phyloP scores from a whole-genome alignment of 1,284 basidiomycete species.

The Moesziomyces globuligerus region DNA sequence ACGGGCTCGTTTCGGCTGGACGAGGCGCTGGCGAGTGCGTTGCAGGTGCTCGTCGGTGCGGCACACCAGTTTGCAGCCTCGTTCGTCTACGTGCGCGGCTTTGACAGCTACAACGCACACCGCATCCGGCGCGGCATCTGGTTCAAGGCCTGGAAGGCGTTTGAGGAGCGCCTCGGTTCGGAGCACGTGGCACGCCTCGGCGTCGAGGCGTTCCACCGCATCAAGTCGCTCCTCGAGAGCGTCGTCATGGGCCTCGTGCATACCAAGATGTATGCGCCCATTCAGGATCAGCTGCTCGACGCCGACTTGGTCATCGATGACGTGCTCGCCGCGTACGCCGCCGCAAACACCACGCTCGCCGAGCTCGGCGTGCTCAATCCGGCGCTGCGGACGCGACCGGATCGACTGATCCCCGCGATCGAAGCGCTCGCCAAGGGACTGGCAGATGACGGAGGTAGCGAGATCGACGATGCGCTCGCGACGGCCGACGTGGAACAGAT shows the following conservation, averaged over 20 bases:
- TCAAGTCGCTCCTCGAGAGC: constrained; percentile 41
- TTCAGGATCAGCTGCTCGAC: constrained; percentile 24
- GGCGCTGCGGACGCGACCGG: constrained; percentile 24
- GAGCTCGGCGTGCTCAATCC: constrained; percentile 27
- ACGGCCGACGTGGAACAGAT: constrained; percentile 7
- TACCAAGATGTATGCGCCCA: constrained; percentile 40
- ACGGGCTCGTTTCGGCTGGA: constrained; percentile 3
- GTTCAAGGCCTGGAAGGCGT: constrained; percentile 42
- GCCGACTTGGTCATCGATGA: constrained; percentile 31
- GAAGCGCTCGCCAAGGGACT: constrained; percentile 13
- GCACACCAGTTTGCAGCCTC: constrained; percentile 41
- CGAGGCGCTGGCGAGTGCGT: constrained; percentile 16
- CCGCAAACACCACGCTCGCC: constrained; percentile 17
- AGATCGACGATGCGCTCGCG: constrained; percentile 27
- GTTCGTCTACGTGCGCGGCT: constrained; percentile 50
- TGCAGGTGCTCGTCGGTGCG: constrained; percentile 15
- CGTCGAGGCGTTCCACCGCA: constrained; percentile 30
- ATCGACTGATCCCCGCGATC: constrained; percentile 16
- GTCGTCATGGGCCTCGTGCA: constrained; percentile 48
- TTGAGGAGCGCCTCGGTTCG: constrained; percentile 32
- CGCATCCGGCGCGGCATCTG: constrained; percentile 48
- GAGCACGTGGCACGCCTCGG: constrained; percentile 26
- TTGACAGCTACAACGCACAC: constrained; percentile 46
- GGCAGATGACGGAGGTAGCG: constrained; percentile 16
- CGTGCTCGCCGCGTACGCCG: constrained; percentile 24